Evolutionary conservation across 768 basidiomycete species (phyloP).

Genomic region (Boletus sp.): DNA sequence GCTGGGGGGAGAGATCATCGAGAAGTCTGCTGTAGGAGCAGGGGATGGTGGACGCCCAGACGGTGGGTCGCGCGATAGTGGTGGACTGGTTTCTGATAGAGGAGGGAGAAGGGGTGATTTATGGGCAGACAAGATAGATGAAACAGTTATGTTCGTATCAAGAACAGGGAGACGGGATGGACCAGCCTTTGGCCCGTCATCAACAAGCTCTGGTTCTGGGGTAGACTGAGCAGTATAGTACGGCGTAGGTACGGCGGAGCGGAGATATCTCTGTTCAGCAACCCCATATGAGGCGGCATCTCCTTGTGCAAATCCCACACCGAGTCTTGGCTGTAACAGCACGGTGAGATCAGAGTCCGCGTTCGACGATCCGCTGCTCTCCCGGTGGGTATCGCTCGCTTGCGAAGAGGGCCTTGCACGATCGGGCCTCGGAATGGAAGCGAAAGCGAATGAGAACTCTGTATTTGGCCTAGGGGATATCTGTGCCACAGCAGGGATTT

Average conservation of each 20-base stretch:
- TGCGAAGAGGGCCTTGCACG: conserved; percentile 3
- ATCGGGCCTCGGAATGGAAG: background rate
- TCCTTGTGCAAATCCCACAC: conserved; percentile 13
- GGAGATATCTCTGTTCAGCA: conserved; percentile 18
- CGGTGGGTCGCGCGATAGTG: conserved; percentile 13
- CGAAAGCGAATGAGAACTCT: conserved; percentile 10
- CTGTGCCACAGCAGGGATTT: background rate
- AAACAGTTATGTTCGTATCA: conserved; percentile 16
- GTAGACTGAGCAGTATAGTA: conserved; percentile 35
- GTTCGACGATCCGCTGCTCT: conserved; percentile 14
- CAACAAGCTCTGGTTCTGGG: conserved; percentile 24
- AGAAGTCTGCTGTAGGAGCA: conserved; percentile 44
- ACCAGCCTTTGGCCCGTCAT: conserved; percentile 22
- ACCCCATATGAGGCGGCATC: conserved; percentile 6
- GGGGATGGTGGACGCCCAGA: conserved; percentile 43
- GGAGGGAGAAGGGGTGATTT: conserved; percentile 26
- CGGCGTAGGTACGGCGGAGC: conserved; percentile 26
- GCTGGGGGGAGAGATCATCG: conserved; percentile 44
- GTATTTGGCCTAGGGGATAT: conserved; percentile 4
- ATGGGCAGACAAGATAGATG: background rate
- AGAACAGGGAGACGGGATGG: conserved; percentile 28
- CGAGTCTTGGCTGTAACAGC: conserved; percentile 8
- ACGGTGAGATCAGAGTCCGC: conserved; percentile 24
- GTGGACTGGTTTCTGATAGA: conserved; percentile 28
- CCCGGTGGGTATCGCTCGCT: background rate